Evolutionary conservation across 2,329 filamentous ascomycete species (phyloP), one percentile per base, ranked within the genome.

Genomic region (Neopestalotiopsis sp.): DNA sequence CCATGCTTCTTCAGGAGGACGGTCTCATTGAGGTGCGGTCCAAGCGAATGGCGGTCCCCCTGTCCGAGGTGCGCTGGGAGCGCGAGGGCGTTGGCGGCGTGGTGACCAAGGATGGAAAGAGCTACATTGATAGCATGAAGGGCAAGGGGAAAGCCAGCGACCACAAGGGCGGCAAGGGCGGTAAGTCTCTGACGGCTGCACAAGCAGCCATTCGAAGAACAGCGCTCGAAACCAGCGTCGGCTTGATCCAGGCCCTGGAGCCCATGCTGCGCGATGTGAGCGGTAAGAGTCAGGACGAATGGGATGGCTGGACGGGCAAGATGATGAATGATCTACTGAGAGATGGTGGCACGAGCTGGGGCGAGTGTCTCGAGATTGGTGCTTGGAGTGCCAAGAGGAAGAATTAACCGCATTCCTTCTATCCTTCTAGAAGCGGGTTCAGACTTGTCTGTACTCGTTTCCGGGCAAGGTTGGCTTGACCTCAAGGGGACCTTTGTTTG

Each of bases 331-430:
- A 96, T 79, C 81, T 98, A 75, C 86, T 97, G 76, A 90, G 92
- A 78, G 91, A 95, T 70, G 91, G 90, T 67, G 93, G 93, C 24
- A 91, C 93, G 20, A 90, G 89, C 62, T 94, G 90, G 84, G 94
- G 95, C 62, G 95, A 98, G 80, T 97, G 94, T 80, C 82, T 98
- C 24, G 94, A 89, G 75, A 90, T 94, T 72, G 93, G 95, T 49
- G 96, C 94, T 79, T 98, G 95, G 84, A 96, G 91, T 79, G 97
- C 91, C 70, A 94, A 91, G 81, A 98, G 97, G 86, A 79, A 78
- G 73, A 75, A 77, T 75, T 69, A 69, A 66, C 58, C 4, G n/a
- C 45, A 9, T 20, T 4, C 17, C n/a, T 28, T 28, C 24, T 28
- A 28, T 28, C 45, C 6, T n/a, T 52, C 17, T 9, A 7, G 45